phyloP scores from a whole-genome alignment of 805 yeast genomes.

The Scheffersomyces ergatensis region DNA sequence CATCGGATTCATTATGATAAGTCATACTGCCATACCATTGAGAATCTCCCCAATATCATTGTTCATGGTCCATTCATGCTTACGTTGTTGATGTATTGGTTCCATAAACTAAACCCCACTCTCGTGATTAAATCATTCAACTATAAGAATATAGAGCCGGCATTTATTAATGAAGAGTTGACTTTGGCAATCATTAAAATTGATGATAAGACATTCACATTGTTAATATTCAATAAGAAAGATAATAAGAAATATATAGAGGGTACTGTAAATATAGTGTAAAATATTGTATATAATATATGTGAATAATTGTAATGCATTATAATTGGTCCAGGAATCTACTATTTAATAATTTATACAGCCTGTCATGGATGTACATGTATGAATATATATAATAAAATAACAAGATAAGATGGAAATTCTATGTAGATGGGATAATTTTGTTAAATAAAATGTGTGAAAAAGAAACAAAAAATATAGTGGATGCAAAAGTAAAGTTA shows the following conservation, averaged over 20 bases:
- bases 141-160: slow-evolving; percentile 52
- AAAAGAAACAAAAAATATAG: too few species aligned
- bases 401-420: too few species aligned
- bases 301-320: too few species aligned
- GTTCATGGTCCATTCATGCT: slow-evolving; percentile 83
- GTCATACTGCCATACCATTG: slow-evolving; percentile 49
- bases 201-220: slow-evolving; percentile 6
- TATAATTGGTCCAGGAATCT: too few species aligned
- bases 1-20: slow-evolving; percentile 80
- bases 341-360: too few species aligned
- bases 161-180: slow-evolving; percentile 38
- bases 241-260: slow-evolving; percentile 2
- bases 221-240: slow-evolving; percentile 20
- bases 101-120: slow-evolving; percentile 16
- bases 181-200: slow-evolving; percentile 11
- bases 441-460: too few species aligned
- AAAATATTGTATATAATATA: too few species aligned
- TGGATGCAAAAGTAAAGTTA: background rate
- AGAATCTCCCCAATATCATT: slow-evolving; percentile 59
- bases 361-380: too few species aligned
- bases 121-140: slow-evolving; percentile 27
- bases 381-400: too few species aligned
- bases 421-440: too few species aligned
- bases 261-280: slow-evolving; percentile 3
- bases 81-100: slow-evolving; percentile 57